Base-by-base conservation (phyloP, 768 basidiomycete genomes). In the Suillus variegatus region DNA sequence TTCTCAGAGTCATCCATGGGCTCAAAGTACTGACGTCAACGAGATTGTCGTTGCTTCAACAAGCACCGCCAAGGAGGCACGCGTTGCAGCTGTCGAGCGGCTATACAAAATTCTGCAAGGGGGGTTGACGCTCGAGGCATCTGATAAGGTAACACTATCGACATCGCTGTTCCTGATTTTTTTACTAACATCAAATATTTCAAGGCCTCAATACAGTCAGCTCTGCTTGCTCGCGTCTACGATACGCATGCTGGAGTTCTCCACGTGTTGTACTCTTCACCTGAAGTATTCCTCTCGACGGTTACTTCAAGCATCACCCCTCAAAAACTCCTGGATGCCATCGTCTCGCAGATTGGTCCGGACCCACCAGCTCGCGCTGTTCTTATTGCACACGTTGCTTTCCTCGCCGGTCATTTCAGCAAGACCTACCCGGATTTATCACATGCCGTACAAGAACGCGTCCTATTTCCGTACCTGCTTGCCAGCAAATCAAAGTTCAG, bases 401-500 rank as follows among this genome's bases (percentile, higher is more conserved):
- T 92, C 75, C 77, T 93, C 13, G 76, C 79, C 1, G 73, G 78
- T 0, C 79, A 85, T 41, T 82, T 92, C 64, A 64, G 74, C 36
- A 70, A 70, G 7, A 55, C 64, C 0, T 66, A 79, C 52, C 75
- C 81, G 3, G 65, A 73, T 4, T 2, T 70, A n/a, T n/a, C 63
- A 5, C 43, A 75, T 32, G 73, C 77, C 36, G 73, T 84, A 32
- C 85, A 87, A 66, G 79, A 85, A 66, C 76, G 79, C 40, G 72
- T 89, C 1, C 75, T 96, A 62, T 91, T 94, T 72, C 91, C 94
- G 0, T 86, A 87, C 71, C 77, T 96, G 52, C 74, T 96, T 18
- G 89, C 86, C 69, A 89, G 92, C 8, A 93, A 91, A 71, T 77
- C 89, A 3, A 83, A 88, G 60, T 84, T 89, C 66, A 88, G 86